These are phyloP conservation scores for Rhodotorula sp. DNA, from an alignment of 1,284 basidiomycete genomes.

Conservation along the genomic window DNA sequence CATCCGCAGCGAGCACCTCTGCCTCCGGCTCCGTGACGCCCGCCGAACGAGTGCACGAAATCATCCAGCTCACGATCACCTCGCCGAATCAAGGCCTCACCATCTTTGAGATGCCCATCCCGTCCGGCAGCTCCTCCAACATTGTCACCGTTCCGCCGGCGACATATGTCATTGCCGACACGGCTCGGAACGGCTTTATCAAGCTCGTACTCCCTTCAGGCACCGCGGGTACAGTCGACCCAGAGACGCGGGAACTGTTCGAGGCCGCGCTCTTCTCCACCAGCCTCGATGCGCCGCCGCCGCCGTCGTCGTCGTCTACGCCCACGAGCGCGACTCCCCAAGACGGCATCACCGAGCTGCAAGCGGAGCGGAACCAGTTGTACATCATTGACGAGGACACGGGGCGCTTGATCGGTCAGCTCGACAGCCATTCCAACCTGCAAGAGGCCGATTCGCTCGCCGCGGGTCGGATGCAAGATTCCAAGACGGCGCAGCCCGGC, in stretches of 20 bases:
- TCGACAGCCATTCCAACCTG: conserved; percentile 7
- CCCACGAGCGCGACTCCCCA: too few species aligned
- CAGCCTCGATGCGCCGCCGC: background rate
- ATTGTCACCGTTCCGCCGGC: conserved; percentile 14
- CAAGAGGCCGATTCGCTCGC: conserved; percentile 13
- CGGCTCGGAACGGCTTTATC: conserved; percentile 5
- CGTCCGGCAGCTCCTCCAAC: conserved; percentile 5
- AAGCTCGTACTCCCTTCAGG: background rate
- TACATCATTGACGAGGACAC: conserved; percentile 28
- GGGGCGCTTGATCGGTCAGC: conserved; percentile 21
- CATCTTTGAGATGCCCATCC: conserved; percentile 19
- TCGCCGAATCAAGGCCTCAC: conserved; percentile 10
- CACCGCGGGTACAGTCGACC: background rate
- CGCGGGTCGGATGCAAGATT: conserved; percentile 7
- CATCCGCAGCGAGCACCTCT: background rate
- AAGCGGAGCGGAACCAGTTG: conserved; percentile 13
- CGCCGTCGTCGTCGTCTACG: background rate
- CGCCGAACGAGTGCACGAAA: background rate
- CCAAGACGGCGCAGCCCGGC: background rate
- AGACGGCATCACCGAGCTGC: background rate
- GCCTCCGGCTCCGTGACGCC: background rate
- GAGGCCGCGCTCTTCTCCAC: conserved; percentile 19
- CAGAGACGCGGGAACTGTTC: conserved; percentile 23
- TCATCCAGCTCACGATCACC: background rate
- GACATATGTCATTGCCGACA: conserved; percentile 30